Conservation (phyloP, 2,329 filamentous ascomycete species). For the Basipetospora chlamydospora region DNA sequence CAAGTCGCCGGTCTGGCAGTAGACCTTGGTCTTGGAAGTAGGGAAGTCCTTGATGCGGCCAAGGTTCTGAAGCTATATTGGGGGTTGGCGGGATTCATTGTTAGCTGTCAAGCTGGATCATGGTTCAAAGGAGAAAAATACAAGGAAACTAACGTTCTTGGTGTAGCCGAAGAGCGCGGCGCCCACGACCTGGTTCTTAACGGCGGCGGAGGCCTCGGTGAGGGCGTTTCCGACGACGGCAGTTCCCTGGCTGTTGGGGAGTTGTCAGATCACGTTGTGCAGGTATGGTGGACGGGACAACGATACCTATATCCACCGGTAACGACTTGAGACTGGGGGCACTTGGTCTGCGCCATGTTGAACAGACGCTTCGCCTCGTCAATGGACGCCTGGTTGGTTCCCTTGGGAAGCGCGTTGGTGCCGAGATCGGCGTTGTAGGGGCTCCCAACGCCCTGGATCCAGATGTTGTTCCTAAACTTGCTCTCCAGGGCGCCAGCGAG, state of each 20-base stretch:
- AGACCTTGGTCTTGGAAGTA: constrained; percentile 10
- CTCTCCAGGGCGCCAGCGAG: constrained; percentile 3
- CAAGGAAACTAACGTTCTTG: constrained; percentile 8
- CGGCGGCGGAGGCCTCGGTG: constrained; percentile 9
- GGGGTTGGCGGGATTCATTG: constrained; percentile 12
- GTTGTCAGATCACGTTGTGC: too few species aligned
- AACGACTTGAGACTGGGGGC: constrained; percentile 17
- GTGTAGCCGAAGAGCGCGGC: constrained; percentile 16
- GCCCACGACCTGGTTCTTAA: constrained; percentile 11
- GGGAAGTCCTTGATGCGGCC: constrained; percentile 24
- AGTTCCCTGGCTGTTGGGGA: constrained; percentile 11
- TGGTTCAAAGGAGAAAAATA: too few species aligned
- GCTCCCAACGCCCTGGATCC: constrained; percentile 6
- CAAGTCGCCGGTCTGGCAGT: too few species aligned
- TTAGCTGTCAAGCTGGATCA: too few species aligned
- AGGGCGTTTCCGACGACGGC: constrained; percentile 17
- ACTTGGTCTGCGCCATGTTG: constrained; percentile 14
- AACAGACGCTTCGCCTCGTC: constrained; percentile 15
- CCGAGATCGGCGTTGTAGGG: constrained; percentile 13
- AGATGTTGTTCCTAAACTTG: constrained; percentile 1
- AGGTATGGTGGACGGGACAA: too few species aligned
- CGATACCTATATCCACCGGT: constrained; percentile 13
- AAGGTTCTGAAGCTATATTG: constrained; percentile 26
- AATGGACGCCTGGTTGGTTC: constrained; percentile 15
- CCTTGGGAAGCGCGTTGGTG: constrained; percentile 13